Evolutionary conservation across 2,329 filamentous ascomycete species (phyloP), one percentile per base, ranked within the genome.

Genomic region (Cladosporium sp.): DNA sequence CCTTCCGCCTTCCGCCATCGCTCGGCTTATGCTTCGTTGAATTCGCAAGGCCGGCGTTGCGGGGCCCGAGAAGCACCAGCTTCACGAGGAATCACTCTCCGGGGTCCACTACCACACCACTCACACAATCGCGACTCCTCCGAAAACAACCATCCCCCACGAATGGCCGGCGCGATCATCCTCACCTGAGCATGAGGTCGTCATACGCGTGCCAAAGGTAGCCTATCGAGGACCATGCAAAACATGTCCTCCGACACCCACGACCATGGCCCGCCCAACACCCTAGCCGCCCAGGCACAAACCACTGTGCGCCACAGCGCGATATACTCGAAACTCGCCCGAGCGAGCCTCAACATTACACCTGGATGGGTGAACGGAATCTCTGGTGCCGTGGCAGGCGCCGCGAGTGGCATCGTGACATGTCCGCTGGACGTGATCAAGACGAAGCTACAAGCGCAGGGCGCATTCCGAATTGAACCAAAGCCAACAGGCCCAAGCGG

Each of bases 361-460:
- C 81, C 84, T 66, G 78, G 80, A 60, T 84, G 83, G 66, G 81
- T 98, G 77, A 92, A 96, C 77, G 92, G 92, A 68, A 83, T 97
- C 65, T 90, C 92, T 52, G 95, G 95, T 65, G 94, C 93, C 58
- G 84, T 92, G 66, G 94, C 93, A 60, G 95, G 95, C 59, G 92
- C 98, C 74, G 93, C 92, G 26, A 97, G 93, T 8, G 95, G 95
- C 60, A 87, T 99, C 65, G 91, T 97, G 70, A 98, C 94, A 62
- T 99, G 95, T 78, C 95, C 95, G 50, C 88, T 99, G 72, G 95
- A 99, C 83, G 95, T 99, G 68, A 98, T 99, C 80, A 99, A 99
- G 83, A 99, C 95, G 53, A 98, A 97, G 79, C 81, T 99, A 67
- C 95, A 99, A 78, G 94, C 93, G 18, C 95, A 98, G 78, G 94